Evolutionary conservation across 768 basidiomycete genomes (phyloP).

Genomic region (Boletus rex-veris): DNA sequence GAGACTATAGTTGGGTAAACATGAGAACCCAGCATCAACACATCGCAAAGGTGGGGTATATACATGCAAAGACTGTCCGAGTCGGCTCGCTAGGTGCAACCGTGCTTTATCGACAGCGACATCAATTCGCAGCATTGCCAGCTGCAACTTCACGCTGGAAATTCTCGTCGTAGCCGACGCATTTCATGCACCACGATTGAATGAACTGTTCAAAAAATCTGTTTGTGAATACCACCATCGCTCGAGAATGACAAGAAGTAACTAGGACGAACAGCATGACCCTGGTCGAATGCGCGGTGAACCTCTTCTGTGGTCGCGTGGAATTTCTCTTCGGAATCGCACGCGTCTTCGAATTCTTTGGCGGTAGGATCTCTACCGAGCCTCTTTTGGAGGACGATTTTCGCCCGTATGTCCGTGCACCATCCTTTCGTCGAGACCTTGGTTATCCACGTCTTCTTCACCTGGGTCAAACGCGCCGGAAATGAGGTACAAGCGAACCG

Average conservation of each 20-base stretch:
- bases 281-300: constrained; percentile 15
- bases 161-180: constrained; percentile 20
- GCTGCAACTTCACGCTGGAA: constrained; percentile 18
- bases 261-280: constrained; percentile 3
- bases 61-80: background rate
- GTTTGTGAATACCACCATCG: background rate
- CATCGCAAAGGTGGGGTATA: background rate
- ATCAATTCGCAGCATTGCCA: constrained; percentile 6
- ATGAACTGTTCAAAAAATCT: constrained; percentile 5
- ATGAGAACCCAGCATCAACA: too few relatives aligned
- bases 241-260: too few relatives aligned
- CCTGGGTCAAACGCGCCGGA: background rate
- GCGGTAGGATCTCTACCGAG: constrained; percentile 13
- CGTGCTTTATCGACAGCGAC: background rate
- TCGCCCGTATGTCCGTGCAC: constrained; percentile 11
- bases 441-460: constrained; percentile 19
- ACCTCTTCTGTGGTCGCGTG: constrained; percentile 10
- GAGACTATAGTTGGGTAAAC: too few relatives aligned
- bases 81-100: background rate
- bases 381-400: constrained; percentile 15
- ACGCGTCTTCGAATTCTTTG: constrained; percentile 1
- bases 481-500: too few relatives aligned
- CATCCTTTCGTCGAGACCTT: constrained; percentile 14
- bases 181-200: constrained; percentile 17
- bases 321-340: constrained; percentile 10